Evolutionary conservation across 495 filamentous ascomycete genomes (phyloP).

Genomic region (Penicillium arizonense): DNA sequence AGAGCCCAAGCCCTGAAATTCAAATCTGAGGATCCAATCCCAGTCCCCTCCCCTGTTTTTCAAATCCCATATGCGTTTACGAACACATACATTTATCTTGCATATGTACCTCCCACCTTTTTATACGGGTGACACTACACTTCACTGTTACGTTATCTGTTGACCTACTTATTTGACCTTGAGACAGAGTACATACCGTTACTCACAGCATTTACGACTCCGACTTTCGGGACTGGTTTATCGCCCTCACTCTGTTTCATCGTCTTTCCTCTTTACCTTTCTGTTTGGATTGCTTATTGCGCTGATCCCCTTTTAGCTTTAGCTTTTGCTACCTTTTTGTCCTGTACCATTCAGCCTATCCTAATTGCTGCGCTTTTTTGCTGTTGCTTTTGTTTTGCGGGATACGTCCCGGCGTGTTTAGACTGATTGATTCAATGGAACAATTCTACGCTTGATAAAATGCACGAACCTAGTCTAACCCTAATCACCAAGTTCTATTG

Average conservation of each 20-base stretch:
- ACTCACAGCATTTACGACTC: no score
- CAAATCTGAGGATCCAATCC: not conserved
- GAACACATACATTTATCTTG: constrained; percentile 9
- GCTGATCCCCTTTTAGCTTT: constrained; percentile 2
- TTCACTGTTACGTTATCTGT: no score
- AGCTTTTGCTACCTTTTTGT: not conserved
- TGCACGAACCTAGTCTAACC: no score
- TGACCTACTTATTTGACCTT: no score
- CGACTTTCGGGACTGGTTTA: no score
- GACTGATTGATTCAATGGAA: constrained; percentile 4
- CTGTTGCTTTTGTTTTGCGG: not conserved
- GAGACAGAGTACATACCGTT: no score
- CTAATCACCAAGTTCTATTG: no score
- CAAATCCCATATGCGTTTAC: not conserved
- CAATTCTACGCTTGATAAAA: not conserved
- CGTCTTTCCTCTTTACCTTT: not conserved
- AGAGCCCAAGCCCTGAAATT: constrained; percentile 7
- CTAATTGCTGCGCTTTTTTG: constrained; percentile 1
- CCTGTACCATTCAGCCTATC: not conserved
- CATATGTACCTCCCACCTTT: constrained; percentile 2
- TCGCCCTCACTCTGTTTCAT: no score
- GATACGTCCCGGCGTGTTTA: constrained; percentile 3
- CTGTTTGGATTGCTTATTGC: not conserved
- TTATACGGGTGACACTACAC: not conserved
- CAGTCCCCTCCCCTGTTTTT: not conserved